These are phyloP conservation scores for Phytophthora kernoviae DNA, from an alignment of 352 stramenopile species.

Conservation along the genomic window DNA sequence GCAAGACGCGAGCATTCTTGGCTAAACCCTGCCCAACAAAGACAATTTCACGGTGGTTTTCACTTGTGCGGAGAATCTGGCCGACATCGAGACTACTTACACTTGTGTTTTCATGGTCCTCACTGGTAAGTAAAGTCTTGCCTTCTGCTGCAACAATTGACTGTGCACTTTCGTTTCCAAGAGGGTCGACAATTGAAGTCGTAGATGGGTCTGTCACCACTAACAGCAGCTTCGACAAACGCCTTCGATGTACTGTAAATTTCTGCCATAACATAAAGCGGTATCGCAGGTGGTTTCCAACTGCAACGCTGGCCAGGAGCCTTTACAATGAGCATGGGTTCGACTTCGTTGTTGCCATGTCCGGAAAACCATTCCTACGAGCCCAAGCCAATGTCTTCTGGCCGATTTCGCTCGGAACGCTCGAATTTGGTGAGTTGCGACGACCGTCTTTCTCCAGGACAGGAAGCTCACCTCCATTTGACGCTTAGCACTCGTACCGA, in stretches of 20 bases:
- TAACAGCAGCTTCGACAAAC: conserved; percentile 33
- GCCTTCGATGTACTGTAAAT: conserved; percentile 35
- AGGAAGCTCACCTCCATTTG: conserved; percentile 37
- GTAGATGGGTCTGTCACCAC: conserved; percentile 9
- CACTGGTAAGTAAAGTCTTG: not conserved
- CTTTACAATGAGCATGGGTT: conserved; percentile 34
- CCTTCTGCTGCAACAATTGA: not conserved
- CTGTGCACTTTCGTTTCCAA: not conserved
- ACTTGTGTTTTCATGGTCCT: not conserved
- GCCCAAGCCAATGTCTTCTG: conserved; percentile 7
- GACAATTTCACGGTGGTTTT: conserved; percentile 7
- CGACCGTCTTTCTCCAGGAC: conserved; percentile 45
- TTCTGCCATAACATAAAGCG: conserved; percentile 60
- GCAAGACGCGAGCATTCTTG: conserved; percentile 50
- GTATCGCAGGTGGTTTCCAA: conserved; percentile 43
- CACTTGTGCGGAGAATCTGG: not conserved
- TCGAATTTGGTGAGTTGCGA: conserved; percentile 24
- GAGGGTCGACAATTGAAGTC: not conserved
- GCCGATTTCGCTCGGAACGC: conserved; percentile 21
- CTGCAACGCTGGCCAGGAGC: conserved; percentile 43
- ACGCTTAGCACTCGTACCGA: conserved; percentile 34
- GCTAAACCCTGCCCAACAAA: conserved; percentile 28
- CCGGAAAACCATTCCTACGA: conserved; percentile 23
- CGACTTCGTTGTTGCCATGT: conserved; percentile 43
- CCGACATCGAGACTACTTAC: not conserved